Conservation (phyloP, 73 alveolate species). For the Paramecium caudatum region DNA sequence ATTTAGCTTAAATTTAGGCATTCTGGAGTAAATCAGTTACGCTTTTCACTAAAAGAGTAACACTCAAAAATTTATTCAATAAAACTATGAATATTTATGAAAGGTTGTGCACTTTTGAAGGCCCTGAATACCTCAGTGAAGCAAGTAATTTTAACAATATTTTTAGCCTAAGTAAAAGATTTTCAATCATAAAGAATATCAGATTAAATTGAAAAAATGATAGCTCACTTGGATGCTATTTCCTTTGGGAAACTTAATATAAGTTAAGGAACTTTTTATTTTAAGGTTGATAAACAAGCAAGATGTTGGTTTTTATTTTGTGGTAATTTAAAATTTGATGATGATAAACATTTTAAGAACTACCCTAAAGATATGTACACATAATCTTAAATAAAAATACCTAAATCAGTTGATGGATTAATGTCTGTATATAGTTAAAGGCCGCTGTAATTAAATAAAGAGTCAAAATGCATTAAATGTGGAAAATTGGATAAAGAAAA, state of each 20-base stretch:
- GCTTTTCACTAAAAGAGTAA: constrained; percentile 37
- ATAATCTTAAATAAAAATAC: constrained; percentile 29
- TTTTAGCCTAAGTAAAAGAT: constrained; percentile 57
- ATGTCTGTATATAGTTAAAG: constrained; percentile 64
- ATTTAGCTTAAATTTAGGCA: constrained; percentile 58
- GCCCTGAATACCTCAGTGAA: constrained; percentile 68
- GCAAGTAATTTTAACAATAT: constrained; percentile 32
- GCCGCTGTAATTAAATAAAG: constrained; percentile 44
- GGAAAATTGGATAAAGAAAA: neutral
- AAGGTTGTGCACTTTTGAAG: constrained; percentile 58
- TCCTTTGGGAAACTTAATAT: constrained; percentile 63
- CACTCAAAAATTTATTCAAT: neutral
- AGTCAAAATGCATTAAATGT: constrained; percentile 40
- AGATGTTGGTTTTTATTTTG: constrained; percentile 63
- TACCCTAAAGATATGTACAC: constrained; percentile 52
- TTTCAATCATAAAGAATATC: constrained; percentile 64
- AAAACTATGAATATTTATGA: constrained; percentile 63
- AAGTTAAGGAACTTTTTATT: constrained; percentile 56
- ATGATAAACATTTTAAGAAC: constrained; percentile 32
- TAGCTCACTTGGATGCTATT: constrained; percentile 52
- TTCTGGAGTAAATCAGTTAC: constrained; percentile 69
- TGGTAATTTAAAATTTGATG: constrained; percentile 62
- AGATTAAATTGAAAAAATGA: constrained; percentile 63
- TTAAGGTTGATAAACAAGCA: constrained; percentile 64
- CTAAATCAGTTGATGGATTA: constrained; percentile 47